A percentile compares a stretch with the other conserved stretches of the same genome.
These are phyloP conservation scores for Trametes meyenii DNA, from an alignment of 768 basidiomycete species.

Conservation along the genomic window DNA sequence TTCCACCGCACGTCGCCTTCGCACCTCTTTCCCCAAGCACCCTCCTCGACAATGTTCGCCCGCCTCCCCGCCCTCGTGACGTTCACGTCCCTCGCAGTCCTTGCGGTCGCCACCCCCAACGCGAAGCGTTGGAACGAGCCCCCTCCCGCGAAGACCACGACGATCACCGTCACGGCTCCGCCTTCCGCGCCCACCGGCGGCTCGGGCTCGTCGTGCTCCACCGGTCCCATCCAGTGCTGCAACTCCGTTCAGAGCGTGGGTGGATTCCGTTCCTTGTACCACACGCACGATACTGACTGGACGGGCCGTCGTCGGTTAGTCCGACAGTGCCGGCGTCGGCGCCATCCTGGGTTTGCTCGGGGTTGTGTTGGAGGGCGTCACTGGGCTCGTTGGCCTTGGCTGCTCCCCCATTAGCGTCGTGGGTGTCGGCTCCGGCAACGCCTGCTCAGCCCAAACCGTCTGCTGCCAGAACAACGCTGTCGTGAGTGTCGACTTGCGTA, in stretches of 20 bases:
- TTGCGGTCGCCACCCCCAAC: slow-evolving; percentile 22
- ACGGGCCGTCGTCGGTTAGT: neutral
- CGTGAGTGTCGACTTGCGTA: slow-evolving; percentile 1
- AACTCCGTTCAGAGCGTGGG: slow-evolving; percentile 1
- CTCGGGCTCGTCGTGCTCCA: slow-evolving; percentile 7
- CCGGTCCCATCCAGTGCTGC: slow-evolving; percentile 19
- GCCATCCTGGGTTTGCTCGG: slow-evolving; percentile 11
- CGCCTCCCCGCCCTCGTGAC: slow-evolving; percentile 1
- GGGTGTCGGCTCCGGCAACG: slow-evolving; percentile 6
- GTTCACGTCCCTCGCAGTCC: slow-evolving; percentile 18
- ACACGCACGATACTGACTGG: neutral
- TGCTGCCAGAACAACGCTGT: slow-evolving; percentile 21
- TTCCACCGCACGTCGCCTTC: neutral
- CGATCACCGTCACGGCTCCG: slow-evolving; percentile 18
- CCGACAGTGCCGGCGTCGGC: neutral
- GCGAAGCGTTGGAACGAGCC: slow-evolving; percentile 10
- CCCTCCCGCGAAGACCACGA: slow-evolving; percentile 5
- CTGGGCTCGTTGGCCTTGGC: slow-evolving; percentile 9
- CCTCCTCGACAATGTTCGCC: slow-evolving; percentile 2
- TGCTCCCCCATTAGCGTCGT: slow-evolving; percentile 20
- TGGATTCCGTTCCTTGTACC: neutral
- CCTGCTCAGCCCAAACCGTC: slow-evolving; percentile 2
- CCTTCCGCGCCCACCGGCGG: neutral
- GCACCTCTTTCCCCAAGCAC: neutral
- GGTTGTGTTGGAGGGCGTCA: slow-evolving; percentile 6